Percentiles rank a stretch among this genome's conserved stretches.
Conservation (phyloP, 2,329 filamentous ascomycete species). For the Niveomyces coronatus region DNA sequence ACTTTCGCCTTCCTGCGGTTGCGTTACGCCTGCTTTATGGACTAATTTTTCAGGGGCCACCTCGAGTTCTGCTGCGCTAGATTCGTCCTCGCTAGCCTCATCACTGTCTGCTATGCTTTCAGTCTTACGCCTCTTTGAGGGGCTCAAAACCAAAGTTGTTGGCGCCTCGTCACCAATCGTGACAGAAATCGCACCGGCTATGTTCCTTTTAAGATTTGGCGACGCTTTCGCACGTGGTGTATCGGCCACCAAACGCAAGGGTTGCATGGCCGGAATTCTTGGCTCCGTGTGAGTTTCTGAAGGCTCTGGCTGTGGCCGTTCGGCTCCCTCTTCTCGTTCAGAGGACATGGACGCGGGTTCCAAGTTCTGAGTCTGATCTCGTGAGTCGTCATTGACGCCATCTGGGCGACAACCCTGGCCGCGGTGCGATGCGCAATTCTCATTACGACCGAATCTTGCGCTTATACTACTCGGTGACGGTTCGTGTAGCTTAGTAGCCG, state of each 20-base stretch:
- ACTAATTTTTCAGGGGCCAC: not conserved
- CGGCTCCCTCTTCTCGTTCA: not conserved
- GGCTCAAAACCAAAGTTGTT: not conserved
- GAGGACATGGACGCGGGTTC: too few species aligned
- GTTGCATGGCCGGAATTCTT: slow-evolving; percentile 13
- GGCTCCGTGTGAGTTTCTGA: slow-evolving; percentile 9
- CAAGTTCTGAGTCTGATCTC: slow-evolving; percentile 13
- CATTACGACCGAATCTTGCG: slow-evolving; percentile 2
- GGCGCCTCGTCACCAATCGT: slow-evolving; percentile 6
- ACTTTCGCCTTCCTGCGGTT: slow-evolving; percentile 10
- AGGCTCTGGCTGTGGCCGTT: not conserved
- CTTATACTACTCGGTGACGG: slow-evolving; percentile 14
- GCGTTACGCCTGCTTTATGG: slow-evolving; percentile 5
- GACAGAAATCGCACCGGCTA: slow-evolving; percentile 5
- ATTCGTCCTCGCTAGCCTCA: not conserved
- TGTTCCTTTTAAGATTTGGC: slow-evolving; percentile 4
- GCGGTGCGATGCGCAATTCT: slow-evolving; percentile 1
- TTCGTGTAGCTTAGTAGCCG: slow-evolving; percentile 1
- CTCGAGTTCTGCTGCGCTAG: not conserved
- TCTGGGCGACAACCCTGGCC: slow-evolving; percentile 18
- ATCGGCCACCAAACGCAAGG: slow-evolving; percentile 4
- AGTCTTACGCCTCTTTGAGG: slow-evolving; percentile 4
- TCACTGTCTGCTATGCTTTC: slow-evolving; percentile 7
- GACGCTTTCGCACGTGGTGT: slow-evolving; percentile 4
- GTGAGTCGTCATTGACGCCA: slow-evolving; percentile 26